Evolutionary conservation across 2,329 filamentous ascomycete species (phyloP).

Genomic region (Grosmannia serpens): DNA sequence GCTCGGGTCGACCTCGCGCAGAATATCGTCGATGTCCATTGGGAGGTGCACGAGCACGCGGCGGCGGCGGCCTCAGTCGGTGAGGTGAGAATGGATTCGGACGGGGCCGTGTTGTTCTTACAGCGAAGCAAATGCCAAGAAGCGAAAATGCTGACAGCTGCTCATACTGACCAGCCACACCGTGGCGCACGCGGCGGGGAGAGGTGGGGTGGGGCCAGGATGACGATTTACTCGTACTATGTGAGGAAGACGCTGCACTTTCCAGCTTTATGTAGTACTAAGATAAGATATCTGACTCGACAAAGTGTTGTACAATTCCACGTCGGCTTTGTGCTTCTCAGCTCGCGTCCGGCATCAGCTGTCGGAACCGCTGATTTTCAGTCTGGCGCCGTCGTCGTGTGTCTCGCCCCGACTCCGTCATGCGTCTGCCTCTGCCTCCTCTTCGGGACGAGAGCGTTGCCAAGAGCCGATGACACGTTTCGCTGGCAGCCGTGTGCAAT

Average conservation of each 20-base stretch:
- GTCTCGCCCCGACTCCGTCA: not conserved
- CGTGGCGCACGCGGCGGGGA: too few relatives aligned
- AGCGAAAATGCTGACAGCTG: not conserved
- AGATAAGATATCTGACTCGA: too few relatives aligned
- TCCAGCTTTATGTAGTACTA: not conserved
- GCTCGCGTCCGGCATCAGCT: not conserved
- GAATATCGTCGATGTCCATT: constrained; percentile 75
- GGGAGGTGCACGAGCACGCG: not conserved
- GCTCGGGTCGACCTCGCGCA: constrained; percentile 58
- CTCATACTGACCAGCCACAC: not conserved
- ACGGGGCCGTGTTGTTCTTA: not conserved
- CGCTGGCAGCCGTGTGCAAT: not conserved
- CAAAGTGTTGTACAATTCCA: too few relatives aligned
- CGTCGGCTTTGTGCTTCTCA: not conserved
- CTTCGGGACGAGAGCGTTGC: not conserved
- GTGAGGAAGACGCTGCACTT: not conserved
- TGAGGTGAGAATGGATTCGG: not conserved
- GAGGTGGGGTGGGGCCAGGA: not conserved
- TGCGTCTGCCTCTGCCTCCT: not conserved
- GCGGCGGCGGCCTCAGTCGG: not conserved
- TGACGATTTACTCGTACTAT: too few relatives aligned
- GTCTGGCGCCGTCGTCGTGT: not conserved
- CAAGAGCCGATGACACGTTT: not conserved
- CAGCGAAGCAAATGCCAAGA: not conserved
- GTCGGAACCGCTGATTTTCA: not conserved